Evolutionary conservation across 1,139 yeast genomes (phyloP).

Genomic region (Geotrichum macrosporum): DNA sequence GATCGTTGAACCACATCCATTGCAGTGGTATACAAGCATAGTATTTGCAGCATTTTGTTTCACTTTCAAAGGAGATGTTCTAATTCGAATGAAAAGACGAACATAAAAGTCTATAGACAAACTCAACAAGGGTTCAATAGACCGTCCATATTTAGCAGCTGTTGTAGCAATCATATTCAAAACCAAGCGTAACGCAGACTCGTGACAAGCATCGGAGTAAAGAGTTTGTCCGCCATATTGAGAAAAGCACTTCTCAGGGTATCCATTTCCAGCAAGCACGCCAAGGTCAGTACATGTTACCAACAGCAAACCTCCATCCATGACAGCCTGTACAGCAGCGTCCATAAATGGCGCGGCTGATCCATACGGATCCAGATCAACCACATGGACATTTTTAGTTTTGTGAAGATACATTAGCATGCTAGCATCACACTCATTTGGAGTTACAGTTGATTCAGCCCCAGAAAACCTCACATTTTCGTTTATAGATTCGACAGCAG

Average conservation of each 20-base stretch:
- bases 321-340: constrained; percentile 75
- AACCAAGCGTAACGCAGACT: constrained; percentile 82
- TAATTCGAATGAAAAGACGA: constrained; percentile 72
- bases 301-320: constrained; percentile 75
- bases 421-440: constrained; percentile 85
- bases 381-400: constrained; percentile 51
- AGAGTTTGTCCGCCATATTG: constrained; percentile 88
- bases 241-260: constrained; percentile 94
- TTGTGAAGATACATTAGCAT: constrained; percentile 55
- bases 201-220: constrained; percentile 82
- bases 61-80: constrained; percentile 71
- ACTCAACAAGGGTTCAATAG: constrained; percentile 78
- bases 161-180: constrained; percentile 67
- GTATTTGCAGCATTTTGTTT: constrained; percentile 64
- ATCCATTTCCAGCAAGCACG: constrained; percentile 93
- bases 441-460: constrained; percentile 49
- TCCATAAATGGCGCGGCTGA: constrained; percentile 94
- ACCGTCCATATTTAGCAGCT: constrained; percentile 84
- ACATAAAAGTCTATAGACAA: constrained; percentile 90
- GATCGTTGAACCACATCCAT: constrained; percentile 74
- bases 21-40: constrained; percentile 76
- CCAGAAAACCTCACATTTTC: constrained; percentile 65
- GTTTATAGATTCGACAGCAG: constrained; percentile 79
- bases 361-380: constrained; percentile 95
- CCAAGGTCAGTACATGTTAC: constrained; percentile 96